Conservation (phyloP, 2,329 filamentous ascomycete species). For the Daldinia eschscholtzii region DNA sequence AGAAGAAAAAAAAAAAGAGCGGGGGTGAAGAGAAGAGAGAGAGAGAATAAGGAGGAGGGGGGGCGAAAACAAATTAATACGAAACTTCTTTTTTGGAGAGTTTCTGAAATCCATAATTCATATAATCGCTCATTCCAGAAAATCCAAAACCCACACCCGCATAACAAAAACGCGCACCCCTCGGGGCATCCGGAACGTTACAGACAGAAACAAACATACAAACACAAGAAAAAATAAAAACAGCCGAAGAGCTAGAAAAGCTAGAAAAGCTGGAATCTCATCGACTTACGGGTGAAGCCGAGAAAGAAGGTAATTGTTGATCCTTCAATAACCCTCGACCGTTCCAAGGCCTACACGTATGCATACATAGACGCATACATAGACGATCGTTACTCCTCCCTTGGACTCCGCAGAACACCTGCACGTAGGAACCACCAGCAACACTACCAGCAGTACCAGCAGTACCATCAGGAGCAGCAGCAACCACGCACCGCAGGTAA, state of each 20-base stretch:
- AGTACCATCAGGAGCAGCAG: neutral
- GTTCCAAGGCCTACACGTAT: constrained; percentile 40
- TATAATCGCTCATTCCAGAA: constrained; percentile 37
- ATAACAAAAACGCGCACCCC: constrained; percentile 36
- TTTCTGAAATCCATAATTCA: constrained; percentile 6
- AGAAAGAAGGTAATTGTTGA: constrained; percentile 17
- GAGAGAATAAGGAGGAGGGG: neutral
- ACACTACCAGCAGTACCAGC: neutral
- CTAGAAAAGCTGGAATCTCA: neutral
- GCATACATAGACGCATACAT: constrained; percentile 40
- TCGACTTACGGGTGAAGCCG: constrained; percentile 16
- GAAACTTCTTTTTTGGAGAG: constrained; percentile 20
- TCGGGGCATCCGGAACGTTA: constrained; percentile 13
- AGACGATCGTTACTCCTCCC: constrained; percentile 29
- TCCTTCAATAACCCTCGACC: constrained; percentile 33
- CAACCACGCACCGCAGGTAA: constrained; percentile 8
- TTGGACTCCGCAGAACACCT: constrained; percentile 12
- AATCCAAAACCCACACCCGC: constrained; percentile 1
- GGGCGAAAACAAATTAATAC: constrained; percentile 29
- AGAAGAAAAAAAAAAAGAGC: constrained; percentile 2
- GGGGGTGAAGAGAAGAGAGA: neutral
- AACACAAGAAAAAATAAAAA: constrained; percentile 8
- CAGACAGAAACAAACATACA: neutral
- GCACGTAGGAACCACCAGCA: constrained; percentile 10
- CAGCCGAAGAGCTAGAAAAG: constrained; percentile 6